Conservation (phyloP, 129 eudicot species). For the Chrysanthemum makinoi region DNA sequence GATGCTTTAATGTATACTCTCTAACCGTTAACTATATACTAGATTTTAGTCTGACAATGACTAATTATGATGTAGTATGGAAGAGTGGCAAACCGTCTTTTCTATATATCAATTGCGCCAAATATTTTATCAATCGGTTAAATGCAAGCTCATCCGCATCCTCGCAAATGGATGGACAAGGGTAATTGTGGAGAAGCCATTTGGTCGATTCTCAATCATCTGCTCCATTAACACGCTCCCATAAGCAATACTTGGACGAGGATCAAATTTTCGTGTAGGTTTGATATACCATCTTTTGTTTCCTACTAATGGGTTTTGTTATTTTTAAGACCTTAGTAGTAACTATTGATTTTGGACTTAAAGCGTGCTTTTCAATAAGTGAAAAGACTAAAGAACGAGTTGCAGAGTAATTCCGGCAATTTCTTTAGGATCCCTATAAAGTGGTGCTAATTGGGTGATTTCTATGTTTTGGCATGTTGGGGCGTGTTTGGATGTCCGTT, state of each 20-base stretch:
- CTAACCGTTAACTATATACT: background rate
- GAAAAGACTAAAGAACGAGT: too few species aligned
- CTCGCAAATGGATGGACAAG: slow-evolving; percentile 59
- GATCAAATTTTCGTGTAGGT: slow-evolving; percentile 89
- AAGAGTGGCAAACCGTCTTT: slow-evolving; percentile 77
- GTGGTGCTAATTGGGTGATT: too few species aligned
- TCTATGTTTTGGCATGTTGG: too few species aligned
- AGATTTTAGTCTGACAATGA: slow-evolving; percentile 16
- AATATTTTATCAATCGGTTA: slow-evolving; percentile 84
- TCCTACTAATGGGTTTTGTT: too few species aligned
- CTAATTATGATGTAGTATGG: slow-evolving; percentile 55
- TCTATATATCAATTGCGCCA: slow-evolving; percentile 91
- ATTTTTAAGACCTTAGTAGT: too few species aligned
- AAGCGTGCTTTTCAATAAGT: too few species aligned
- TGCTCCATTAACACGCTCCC: slow-evolving; percentile 81
- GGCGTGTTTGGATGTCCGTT: too few species aligned
- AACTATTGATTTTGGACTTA: too few species aligned
- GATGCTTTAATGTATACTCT: too few species aligned
- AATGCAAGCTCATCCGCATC: slow-evolving; percentile 52
- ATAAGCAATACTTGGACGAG: slow-evolving; percentile 82
- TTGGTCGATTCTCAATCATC: slow-evolving; percentile 96
- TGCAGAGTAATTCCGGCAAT: too few species aligned
- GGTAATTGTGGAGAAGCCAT: slow-evolving; percentile 96
- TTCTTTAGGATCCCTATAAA: too few species aligned
- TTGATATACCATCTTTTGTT: background rate